These are phyloP conservation scores for Teunomyces pallodes DNA, from an alignment of 805 yeast species.

Conservation along the genomic window DNA sequence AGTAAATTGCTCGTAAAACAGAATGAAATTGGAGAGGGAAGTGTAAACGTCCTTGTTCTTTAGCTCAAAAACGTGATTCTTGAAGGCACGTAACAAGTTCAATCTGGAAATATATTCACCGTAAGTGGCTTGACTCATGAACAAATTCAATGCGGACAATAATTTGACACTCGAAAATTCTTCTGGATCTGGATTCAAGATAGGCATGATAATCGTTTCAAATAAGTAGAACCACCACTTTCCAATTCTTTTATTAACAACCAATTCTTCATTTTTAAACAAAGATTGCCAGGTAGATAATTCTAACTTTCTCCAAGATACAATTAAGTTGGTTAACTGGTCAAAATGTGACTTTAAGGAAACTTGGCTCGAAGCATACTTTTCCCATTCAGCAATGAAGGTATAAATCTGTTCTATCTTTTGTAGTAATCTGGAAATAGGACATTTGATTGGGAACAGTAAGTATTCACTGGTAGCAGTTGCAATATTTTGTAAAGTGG, in stretches of 20 bases:
- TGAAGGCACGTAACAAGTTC: constrained; percentile 61
- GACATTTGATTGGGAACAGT: constrained; percentile 58
- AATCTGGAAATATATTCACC: constrained; percentile 74
- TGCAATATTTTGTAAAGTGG: constrained; percentile 68
- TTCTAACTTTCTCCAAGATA: constrained; percentile 89
- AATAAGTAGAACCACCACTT: constrained; percentile 92
- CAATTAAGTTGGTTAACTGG: constrained; percentile 63
- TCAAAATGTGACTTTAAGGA: constrained; percentile 57
- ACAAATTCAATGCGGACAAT: constrained; percentile 64
- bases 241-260: constrained; percentile 51
- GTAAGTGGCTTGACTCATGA: constrained; percentile 67
- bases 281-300: constrained; percentile 80
- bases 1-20: constrained; percentile 66
- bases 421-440: constrained; percentile 73
- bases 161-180: constrained; percentile 18
- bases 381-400: constrained; percentile 87
- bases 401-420: constrained; percentile 87
- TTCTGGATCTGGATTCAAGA: constrained; percentile 40
- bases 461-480: constrained; percentile 67
- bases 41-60: constrained; percentile 26
- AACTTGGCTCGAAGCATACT: constrained; percentile 78
- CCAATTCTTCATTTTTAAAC: constrained; percentile 60
- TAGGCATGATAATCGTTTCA: constrained; percentile 67
- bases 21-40: constrained; percentile 55
- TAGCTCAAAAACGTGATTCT: constrained; percentile 42